Percentiles rank a stretch among this genome's conserved stretches.
Conservation (phyloP, 2,329 filamentous ascomycete genomes). For the Penicillium sp. region DNA sequence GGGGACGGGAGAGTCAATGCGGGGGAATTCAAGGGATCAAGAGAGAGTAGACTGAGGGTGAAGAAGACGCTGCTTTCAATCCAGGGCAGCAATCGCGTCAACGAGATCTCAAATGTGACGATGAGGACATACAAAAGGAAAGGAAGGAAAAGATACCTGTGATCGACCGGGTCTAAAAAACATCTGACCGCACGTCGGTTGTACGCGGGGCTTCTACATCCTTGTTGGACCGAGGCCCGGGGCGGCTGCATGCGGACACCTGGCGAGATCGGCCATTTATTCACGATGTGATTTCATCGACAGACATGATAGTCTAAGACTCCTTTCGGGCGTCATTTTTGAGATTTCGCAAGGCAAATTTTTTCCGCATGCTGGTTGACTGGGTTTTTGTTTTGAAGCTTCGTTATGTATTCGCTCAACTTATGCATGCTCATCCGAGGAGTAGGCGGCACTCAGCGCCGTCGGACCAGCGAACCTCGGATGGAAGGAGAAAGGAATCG, state of each 20-base stretch:
- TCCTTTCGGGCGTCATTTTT: not conserved
- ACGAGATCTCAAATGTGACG: not conserved
- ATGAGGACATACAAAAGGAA: not conserved
- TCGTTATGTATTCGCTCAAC: too few relatives aligned
- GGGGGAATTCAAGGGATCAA: conserved; percentile 18
- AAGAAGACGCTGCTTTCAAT: not conserved
- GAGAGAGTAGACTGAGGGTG: not conserved
- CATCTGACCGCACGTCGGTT: conserved; percentile 24
- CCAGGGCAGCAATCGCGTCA: not conserved
- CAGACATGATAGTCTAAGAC: not conserved
- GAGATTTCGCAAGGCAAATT: not conserved
- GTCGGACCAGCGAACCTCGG: conserved; percentile 5
- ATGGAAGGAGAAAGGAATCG: not conserved
- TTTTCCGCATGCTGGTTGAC: not conserved
- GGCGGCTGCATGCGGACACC: conserved; percentile 32
- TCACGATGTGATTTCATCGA: not conserved
- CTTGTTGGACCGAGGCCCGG: conserved; percentile 29
- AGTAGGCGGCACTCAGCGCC: not conserved
- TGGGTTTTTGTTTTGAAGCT: too few relatives aligned
- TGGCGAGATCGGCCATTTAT: conserved; percentile 7
- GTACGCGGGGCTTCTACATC: conserved; percentile 24
- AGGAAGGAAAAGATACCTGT: conserved; percentile 14
- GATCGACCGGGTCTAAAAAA: conserved; percentile 19
- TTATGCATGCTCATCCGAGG: not conserved
- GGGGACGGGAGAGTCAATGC: conserved; percentile 30